phyloP scores from a whole-genome alignment of 2,329 filamentous ascomycete species.

The Sporothrix inflata region DNA sequence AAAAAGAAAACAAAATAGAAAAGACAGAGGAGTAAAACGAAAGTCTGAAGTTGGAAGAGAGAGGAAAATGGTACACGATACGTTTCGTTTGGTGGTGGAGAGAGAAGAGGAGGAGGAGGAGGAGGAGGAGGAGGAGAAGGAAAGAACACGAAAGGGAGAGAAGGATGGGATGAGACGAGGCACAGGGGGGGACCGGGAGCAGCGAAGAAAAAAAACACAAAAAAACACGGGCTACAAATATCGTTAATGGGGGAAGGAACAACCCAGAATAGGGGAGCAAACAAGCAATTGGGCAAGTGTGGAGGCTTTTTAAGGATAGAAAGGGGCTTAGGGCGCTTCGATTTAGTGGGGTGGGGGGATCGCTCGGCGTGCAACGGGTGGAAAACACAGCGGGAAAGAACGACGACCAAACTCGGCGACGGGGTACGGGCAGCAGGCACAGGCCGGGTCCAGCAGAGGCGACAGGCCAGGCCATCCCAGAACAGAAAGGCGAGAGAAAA shows the following conservation, averaged over 20 bases:
- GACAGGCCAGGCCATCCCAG: background rate
- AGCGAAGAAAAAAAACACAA: conserved; percentile 2
- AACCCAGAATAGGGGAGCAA: conserved; percentile 25
- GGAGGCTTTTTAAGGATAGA: conserved; percentile 16
- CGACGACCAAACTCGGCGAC: background rate
- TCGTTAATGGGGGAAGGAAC: conserved; percentile 13
- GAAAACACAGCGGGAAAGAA: conserved; percentile 3
- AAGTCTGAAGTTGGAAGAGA: conserved; percentile 14
- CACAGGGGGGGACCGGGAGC: conserved; percentile 10
- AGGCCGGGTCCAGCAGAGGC: background rate
- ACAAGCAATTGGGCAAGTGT: conserved; percentile 22
- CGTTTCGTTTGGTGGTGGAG: conserved; percentile 13
- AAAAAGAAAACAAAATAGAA: background rate
- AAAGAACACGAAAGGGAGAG: conserved; percentile 7
- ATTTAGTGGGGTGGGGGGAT: conserved; percentile 21
- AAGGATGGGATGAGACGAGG: conserved; percentile 22
- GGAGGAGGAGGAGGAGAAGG: background rate
- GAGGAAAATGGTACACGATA: conserved; percentile 18
- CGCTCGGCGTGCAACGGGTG: conserved; percentile 15
- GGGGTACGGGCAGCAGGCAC: background rate
- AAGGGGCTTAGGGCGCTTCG: conserved; percentile 27
- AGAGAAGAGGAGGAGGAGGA: background rate
- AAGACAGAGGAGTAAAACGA: conserved; percentile 17
- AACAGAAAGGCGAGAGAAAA: background rate
- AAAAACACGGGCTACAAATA: conserved; percentile 16